Evolutionary conservation across 192 early-diverging fungal species (phyloP), one percentile per base, ranked within the genome.

Genomic region (Dimargaris xerosporica): DNA sequence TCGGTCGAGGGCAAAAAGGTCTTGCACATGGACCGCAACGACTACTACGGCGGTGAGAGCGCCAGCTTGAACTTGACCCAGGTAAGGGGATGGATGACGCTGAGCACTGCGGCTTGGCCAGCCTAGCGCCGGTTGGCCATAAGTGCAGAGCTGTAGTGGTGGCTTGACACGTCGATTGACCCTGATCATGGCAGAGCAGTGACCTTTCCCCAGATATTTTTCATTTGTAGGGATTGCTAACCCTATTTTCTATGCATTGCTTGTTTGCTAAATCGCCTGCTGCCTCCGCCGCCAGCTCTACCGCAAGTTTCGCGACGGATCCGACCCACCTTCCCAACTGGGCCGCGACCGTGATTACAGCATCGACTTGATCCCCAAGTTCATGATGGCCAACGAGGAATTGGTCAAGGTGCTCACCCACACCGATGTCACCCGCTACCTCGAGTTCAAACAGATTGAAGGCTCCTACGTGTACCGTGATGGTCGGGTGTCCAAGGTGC

Each of bases 321-420:
- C 69, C 25, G 56, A 64, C 21, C 67, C 79, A 44, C 79, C 87
- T 17, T 63, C 67, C 16, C 53, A 61, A 29, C 70, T 88, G 21
- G 88, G 88, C 15, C 76, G 76, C 51, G 82, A 83, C 69, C 84
- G 94, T 62, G 95, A 98, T 77, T 99, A 87, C 76, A 93, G 91
- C 76, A 83, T 99, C 56, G 97, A 99, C 74, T 75, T 97, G 70
- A 95, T 99, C 55, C 97, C 97, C 64, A 99, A 99, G 80, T 99
- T 99, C 75, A 90, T 96, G 77, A 98, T 99, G 95, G 93, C 91
- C 30, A 92, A 89, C 59, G 97, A 96, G 55, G 95, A 95, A 71
- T 89, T 99, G 66, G 89, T 97, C 65, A 88, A 87, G 68, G 93
- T 99, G 59, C 83, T 99, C 52, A 88, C 88, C 67, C 93, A 99